Conservation (phyloP, 441 rosid genomes). For the Dalechampia spathulata region DNA sequence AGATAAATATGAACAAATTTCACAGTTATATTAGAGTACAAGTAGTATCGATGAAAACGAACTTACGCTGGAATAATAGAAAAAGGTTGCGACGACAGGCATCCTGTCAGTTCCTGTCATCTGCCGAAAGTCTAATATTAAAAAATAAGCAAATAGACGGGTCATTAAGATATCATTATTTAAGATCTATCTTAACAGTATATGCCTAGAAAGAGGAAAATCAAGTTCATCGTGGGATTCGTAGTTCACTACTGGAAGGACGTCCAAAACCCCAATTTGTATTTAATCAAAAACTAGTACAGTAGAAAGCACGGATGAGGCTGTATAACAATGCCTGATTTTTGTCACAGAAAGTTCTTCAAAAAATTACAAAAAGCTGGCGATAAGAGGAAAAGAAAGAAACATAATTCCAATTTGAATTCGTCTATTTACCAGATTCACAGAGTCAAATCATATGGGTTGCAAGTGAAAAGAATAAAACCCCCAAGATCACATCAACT, state of each 20-base stretch:
- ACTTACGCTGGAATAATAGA: too few relatives aligned
- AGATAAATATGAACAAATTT: too few relatives aligned
- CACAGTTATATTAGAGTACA: too few relatives aligned
- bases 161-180: too few relatives aligned
- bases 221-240: background rate
- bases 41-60: too few relatives aligned
- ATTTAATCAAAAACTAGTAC: background rate
- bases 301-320: background rate
- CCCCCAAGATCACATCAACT: slow-evolving; percentile 10
- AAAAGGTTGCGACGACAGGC: too few relatives aligned
- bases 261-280: background rate
- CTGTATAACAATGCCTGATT: background rate
- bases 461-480: slow-evolving; percentile 7
- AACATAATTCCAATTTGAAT: slow-evolving; percentile 5
- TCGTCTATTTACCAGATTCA: slow-evolving; percentile 16
- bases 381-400: too few relatives aligned
- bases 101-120: too few relatives aligned
- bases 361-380: background rate
- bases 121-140: too few relatives aligned
- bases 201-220: background rate
- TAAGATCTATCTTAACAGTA: too few relatives aligned
- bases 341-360: background rate
- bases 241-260: background rate
- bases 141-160: too few relatives aligned
- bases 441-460: slow-evolving; percentile 5